A percentile compares a stretch with the other conserved stretches of the same genome.
These are phyloP conservation scores for Eimeria maxima DNA, from an alignment of 169 alveolate genomes.

Conservation along the genomic window DNA sequence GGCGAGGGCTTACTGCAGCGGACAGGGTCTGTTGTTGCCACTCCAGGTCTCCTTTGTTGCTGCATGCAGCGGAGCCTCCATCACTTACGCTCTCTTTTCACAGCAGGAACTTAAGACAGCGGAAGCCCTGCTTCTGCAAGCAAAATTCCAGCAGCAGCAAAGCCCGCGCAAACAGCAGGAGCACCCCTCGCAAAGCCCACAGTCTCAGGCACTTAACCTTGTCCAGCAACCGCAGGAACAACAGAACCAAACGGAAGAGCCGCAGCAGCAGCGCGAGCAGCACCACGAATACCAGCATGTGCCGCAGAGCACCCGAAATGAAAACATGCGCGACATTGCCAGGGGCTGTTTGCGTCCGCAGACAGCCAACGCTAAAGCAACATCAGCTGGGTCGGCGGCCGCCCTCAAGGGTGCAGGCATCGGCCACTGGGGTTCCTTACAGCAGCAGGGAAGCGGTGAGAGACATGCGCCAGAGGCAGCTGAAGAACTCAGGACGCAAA, in stretches of 20 bases:
- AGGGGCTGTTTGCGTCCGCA: neutral
- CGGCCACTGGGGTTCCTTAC: slow-evolving; percentile 27
- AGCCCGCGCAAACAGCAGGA: neutral
- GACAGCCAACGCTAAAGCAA: neutral
- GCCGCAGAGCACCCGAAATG: neutral
- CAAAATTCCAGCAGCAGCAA: neutral
- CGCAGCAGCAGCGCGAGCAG: slow-evolving; percentile 1
- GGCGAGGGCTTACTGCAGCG: slow-evolving; percentile 33
- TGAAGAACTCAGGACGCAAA: neutral
- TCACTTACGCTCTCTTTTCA: slow-evolving; percentile 51
- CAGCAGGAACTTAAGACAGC: slow-evolving; percentile 55
- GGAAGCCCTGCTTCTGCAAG: slow-evolving; percentile 26
- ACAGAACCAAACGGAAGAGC: neutral
- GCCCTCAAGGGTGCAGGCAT: slow-evolving; percentile 39
- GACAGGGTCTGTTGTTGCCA: slow-evolving; percentile 59
- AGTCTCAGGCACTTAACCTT: neutral
- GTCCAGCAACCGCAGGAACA: neutral
- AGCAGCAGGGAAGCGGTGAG: neutral
- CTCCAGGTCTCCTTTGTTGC: slow-evolving; percentile 49
- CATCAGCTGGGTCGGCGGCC: neutral
- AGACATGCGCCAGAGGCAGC: neutral
- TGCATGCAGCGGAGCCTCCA: slow-evolving; percentile 49
- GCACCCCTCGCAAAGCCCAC: neutral
- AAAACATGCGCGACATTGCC: neutral
- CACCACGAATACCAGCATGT: neutral